phyloP scores from a whole-genome alignment of 108 stramenopile genomes.

The Fistulifera solaris region DNA sequence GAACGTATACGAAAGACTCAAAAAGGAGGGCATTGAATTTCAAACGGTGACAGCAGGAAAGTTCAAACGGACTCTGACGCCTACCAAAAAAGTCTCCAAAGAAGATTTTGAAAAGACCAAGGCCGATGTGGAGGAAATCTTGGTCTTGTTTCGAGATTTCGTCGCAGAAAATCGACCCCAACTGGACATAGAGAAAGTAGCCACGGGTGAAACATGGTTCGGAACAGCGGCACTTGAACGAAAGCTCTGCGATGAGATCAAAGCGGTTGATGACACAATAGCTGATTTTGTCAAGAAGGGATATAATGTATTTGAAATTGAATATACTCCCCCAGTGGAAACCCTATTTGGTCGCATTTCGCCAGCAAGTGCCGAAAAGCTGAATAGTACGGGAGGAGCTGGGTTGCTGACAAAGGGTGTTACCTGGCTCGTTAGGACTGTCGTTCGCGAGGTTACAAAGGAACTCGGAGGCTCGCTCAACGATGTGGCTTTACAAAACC shows the following conservation, averaged over 20 bases:
- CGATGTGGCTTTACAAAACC: constrained; percentile 21
- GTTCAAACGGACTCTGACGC: constrained; percentile 87
- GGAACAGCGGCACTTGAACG: constrained; percentile 73
- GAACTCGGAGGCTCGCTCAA: constrained; percentile 18
- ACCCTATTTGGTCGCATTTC: constrained; percentile 2
- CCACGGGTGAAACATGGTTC: constrained; percentile 95
- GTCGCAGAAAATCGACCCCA: constrained; percentile 70
- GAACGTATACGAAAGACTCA: constrained; percentile 84
- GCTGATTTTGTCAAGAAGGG: constrained; percentile 64
- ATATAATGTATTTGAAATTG: constrained; percentile 65
- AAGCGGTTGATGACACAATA: constrained; percentile 74
- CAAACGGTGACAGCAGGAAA: constrained; percentile 90
- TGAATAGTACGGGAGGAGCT: constrained; percentile 2
- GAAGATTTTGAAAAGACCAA: constrained; percentile 77
- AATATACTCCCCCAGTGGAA: constrained; percentile 23
- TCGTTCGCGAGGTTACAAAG: constrained; percentile 33
- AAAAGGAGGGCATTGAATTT: constrained; percentile 88
- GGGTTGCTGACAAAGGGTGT: constrained; percentile 15
- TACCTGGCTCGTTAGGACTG: constrained; percentile 31
- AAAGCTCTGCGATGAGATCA: constrained; percentile 84
- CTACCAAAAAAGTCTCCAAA: constrained; percentile 83
- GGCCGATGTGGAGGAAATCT: constrained; percentile 73
- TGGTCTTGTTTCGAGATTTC: constrained; percentile 75
- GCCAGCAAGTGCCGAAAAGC: not conserved
- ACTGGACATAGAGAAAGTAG: constrained; percentile 81